Conservation (phyloP, 805 yeast genomes). For the Ogataea pini region DNA sequence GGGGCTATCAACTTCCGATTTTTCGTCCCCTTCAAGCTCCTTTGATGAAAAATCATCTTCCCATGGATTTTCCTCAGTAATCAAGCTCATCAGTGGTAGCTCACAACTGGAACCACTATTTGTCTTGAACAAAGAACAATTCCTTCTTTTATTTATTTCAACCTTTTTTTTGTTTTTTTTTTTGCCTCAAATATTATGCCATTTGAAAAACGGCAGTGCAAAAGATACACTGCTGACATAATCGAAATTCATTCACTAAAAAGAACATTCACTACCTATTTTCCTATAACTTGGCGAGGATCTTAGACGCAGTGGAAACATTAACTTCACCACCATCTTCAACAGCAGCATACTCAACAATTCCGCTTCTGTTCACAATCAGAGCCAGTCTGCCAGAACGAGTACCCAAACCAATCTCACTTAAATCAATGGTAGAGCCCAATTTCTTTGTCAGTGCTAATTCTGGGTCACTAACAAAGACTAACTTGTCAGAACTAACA, state of each 20-base stretch:
- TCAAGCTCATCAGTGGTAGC: neutral
- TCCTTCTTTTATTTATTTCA: neutral
- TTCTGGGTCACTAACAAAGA: constrained; percentile 67
- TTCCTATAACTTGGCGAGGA: constrained; percentile 28
- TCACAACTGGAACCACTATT: too few species aligned
- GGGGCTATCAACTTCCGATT: neutral
- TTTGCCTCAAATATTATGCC: neutral
- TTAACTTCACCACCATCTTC: constrained; percentile 33
- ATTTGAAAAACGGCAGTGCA: neutral
- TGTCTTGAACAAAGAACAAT: too few species aligned
- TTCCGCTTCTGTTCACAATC: constrained; percentile 52
- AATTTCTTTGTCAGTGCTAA: constrained; percentile 55
- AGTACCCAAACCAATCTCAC: constrained; percentile 52
- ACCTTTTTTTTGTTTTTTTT: too few species aligned
- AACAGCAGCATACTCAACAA: constrained; percentile 35
- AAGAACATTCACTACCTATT: neutral
- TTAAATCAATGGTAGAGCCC: constrained; percentile 59
- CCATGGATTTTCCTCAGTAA: constrained; percentile 5
- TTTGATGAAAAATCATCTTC: neutral
- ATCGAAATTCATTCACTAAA: neutral
- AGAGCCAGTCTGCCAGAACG: constrained; percentile 70
- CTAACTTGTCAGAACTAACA: constrained; percentile 37
- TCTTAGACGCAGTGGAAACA: constrained; percentile 28
- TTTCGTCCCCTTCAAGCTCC: neutral
- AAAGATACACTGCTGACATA: too few species aligned